A percentile compares a stretch with the other conserved stretches of the same genome.
Evolutionary conservation across 2,329 filamentous ascomycete genomes (phyloP).

Genomic region (Penicillium fuscoglaucum): DNA sequence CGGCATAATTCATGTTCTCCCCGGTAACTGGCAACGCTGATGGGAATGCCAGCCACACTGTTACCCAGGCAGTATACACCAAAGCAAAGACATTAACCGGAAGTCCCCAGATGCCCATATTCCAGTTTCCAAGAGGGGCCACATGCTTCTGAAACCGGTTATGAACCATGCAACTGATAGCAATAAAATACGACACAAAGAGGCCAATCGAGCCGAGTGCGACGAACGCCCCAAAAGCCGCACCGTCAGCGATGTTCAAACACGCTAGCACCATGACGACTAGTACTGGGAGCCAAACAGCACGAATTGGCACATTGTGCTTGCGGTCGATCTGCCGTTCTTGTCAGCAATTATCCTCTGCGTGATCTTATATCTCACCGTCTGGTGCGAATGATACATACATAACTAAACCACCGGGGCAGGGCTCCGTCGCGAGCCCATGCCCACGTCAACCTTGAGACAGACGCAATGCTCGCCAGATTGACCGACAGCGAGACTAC

Average conservation of each 20-base stretch:
- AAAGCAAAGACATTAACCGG: conserved; percentile 40
- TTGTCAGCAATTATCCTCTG: background rate
- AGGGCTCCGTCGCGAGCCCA: conserved; percentile 52
- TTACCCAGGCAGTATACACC: conserved; percentile 36
- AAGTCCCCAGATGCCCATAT: conserved; percentile 27
- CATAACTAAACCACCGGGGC: conserved; percentile 31
- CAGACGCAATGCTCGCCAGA: conserved; percentile 48
- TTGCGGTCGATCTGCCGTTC: conserved; percentile 32
- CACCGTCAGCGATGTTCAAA: conserved; percentile 43
- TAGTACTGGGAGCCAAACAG: conserved; percentile 36
- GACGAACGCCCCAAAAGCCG: conserved; percentile 43
- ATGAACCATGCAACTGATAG: conserved; percentile 38
- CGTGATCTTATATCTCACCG: background rate
- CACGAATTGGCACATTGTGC: conserved; percentile 37
- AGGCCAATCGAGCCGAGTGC: conserved; percentile 30
- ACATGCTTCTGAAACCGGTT: conserved; percentile 30
- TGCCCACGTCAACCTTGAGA: conserved; percentile 52
- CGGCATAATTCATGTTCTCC: conserved; percentile 43
- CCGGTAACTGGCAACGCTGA: conserved; percentile 35
- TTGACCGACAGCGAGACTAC: conserved; percentile 42
- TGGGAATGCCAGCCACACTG: conserved; percentile 38
- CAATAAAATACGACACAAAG: conserved; percentile 45
- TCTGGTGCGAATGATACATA: background rate
- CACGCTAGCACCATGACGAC: conserved; percentile 38
- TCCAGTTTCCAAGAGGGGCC: conserved; percentile 33